Evolutionary conservation across 208 protist genomes (phyloP).

Genomic region (Wallacemonas sp.): DNA sequence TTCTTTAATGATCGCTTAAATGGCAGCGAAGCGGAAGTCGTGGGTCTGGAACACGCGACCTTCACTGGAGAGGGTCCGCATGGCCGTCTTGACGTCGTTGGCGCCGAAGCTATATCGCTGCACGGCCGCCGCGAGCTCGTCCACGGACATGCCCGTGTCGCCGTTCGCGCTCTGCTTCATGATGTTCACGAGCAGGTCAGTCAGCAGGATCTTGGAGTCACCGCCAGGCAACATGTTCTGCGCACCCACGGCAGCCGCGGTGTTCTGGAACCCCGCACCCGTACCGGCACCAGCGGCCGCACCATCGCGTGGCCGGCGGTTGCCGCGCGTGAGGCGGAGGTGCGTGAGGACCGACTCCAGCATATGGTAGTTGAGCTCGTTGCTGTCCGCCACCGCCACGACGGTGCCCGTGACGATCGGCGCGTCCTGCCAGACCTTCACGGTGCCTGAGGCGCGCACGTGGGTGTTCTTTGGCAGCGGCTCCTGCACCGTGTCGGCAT

Average conservation of each 20-base stretch:
- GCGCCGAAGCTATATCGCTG: constrained; percentile 69
- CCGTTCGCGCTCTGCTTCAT: constrained; percentile 63
- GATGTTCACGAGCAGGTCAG: constrained; percentile 69
- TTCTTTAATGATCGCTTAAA: no score
- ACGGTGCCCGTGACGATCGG: constrained; percentile 87
- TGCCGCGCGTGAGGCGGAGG: constrained; percentile 77
- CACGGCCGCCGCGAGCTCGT: constrained; percentile 67
- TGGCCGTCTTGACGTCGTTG: constrained; percentile 65
- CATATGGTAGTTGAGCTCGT: constrained; percentile 90
- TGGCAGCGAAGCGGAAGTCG: constrained; percentile 64
- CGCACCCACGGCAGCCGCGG: constrained; percentile 45
- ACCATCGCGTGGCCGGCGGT: constrained; percentile 30
- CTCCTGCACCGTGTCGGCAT: constrained; percentile 59
- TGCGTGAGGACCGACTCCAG: constrained; percentile 89
- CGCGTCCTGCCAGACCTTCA: constrained; percentile 87
- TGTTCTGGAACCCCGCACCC: constrained; percentile 53
- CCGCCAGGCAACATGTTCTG: constrained; percentile 79
- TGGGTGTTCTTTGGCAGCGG: constrained; percentile 75
- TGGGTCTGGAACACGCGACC: constrained; percentile 87
- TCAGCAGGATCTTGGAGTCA: constrained; percentile 68
- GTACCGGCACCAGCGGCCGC: constrained; percentile 17
- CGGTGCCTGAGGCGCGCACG: constrained; percentile 80
- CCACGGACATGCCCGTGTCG: constrained; percentile 71
- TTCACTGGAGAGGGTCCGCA: constrained; percentile 70
- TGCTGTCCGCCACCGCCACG: constrained; percentile 79